Evolutionary conservation across 108 stramenopile genomes (phyloP).

Genomic region (Nitzschia sp.): DNA sequence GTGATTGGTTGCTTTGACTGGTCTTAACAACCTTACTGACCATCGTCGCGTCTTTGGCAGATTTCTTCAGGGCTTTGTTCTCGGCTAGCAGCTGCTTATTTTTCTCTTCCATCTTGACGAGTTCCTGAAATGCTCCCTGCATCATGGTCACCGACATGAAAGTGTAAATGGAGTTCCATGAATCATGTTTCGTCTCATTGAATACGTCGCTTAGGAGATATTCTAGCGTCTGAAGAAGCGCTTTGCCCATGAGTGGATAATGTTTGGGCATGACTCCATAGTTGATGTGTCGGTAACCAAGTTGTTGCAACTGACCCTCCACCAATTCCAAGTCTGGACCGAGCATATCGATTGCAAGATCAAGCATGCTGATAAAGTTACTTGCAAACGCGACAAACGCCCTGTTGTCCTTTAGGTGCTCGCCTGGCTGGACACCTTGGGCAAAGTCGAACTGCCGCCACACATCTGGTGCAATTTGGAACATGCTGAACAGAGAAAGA

Average conservation of each 20-base stretch:
- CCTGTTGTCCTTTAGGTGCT: not conserved
- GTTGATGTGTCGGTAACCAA: slow-evolving; percentile 24
- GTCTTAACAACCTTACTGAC: no score
- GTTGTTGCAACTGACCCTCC: slow-evolving; percentile 1
- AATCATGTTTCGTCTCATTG: slow-evolving; percentile 15
- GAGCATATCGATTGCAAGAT: slow-evolving; percentile 32
- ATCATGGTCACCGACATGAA: slow-evolving; percentile 30
- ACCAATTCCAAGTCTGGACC: slow-evolving; percentile 32
- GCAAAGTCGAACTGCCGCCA: slow-evolving; percentile 4
- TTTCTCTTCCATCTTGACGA: no score
- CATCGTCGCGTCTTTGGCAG: no score
- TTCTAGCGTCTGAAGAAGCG: slow-evolving; percentile 25
- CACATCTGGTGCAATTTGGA: slow-evolving; percentile 23
- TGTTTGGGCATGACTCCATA: slow-evolving; percentile 36
- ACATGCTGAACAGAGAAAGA: slow-evolving; percentile 11
- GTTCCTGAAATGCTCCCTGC: slow-evolving; percentile 22
- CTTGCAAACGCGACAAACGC: slow-evolving; percentile 15
- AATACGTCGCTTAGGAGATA: slow-evolving; percentile 18
- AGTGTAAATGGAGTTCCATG: slow-evolving; percentile 31
- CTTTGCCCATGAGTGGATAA: slow-evolving; percentile 32
- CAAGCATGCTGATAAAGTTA: slow-evolving; percentile 22
- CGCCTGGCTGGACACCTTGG: not conserved
- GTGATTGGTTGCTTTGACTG: no score
- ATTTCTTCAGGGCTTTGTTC: no score
- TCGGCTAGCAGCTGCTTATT: no score